Evolutionary conservation across 345 rosid species (phyloP), one percentile per base, ranked within the genome.

Genomic region (Acer negundo): DNA sequence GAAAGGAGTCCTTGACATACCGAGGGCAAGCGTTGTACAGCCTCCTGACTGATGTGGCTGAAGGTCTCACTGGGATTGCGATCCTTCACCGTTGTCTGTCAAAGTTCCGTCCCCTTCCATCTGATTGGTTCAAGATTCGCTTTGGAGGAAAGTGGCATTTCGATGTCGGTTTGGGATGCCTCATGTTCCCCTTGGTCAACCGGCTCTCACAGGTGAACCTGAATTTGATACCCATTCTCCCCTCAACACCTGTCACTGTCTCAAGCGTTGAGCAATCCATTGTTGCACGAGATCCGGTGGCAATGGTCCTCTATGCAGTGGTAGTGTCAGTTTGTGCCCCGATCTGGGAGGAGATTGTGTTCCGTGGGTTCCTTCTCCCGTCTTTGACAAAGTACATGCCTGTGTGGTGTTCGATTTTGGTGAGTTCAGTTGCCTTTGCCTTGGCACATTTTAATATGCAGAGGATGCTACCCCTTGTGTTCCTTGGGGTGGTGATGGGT

Each of bases 251-350:
- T 2, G 88, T 81, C 40, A 82, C 84, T 17, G 80, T 83, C 78
- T 86, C 89, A 17, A 90, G 87, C 62, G 85, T 88, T 42, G 85
- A 88, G 82, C 91, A 84, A 74, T 88, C 88, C 19, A 79, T 83
- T 70, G 82, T 86, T 58, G 89, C 88, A 17, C 67, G 83, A 59
- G 88, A 84, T 77, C 90, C 87, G 0, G 83, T 87, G 70, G 89
- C 90, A 63, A 84, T 88, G 90, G 85, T 85, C 65, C 84, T 90
- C 11, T 88, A 85, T 74, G 86, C 85, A 3, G 72, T 83, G 68
- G 87, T 90, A n/a, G 89, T 87, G 69, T 80, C 87, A 66, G 75
- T 88, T 2, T 87, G 88, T 67, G 87, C 89, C 67, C 88, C 89
- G 10, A 20, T 84, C 9, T 90, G 91, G 88, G 87, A 85, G 79